Base-by-base conservation (phyloP, 371 early-diverging fungal genomes). In the Mortierella sp. region DNA sequence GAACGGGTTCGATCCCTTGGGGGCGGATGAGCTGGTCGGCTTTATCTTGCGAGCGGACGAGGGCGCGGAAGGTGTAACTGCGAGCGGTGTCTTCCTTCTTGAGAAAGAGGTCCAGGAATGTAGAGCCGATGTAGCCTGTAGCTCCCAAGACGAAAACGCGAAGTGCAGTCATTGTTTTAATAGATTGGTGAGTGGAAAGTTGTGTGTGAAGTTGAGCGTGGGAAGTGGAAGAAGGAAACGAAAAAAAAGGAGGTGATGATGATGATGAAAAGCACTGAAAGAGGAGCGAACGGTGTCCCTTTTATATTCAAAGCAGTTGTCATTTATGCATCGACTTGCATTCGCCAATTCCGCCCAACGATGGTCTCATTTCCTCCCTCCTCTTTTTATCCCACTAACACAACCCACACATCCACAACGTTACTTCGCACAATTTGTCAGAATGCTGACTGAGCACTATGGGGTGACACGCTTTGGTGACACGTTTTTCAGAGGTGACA, bases 51-150 rank as follows among this genome's bases (percentile, higher is more conserved):
- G 82, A 77, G 18, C 88, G 88, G 21, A 88, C 85, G 14, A 88
- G 81, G 21, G 83, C 85, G 46, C 81, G 83, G 65, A 84, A 48
- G 14, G 78, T 44, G 71, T 74, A 88, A 6, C 48, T 32, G 11
- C 71, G 70, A 35, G 55, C 51, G 32, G 75, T 54, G 10, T 16
- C 32, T 27, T 74, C 46, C 70, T 81, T 81, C 51, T 77, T 56
- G 63, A 83, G 76, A 35, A 84, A 79, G 44, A 76, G 79, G 46
- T 80, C 76, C 4, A 82, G 29, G n/a, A 74, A 24, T 24, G 84
- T 76, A 1, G 85, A 83, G 2, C 88, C 88, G 35, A 88, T 76
- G 76, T 83, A 88, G 8, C 88, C 88, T n/a, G 88, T 88, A 10
- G 74, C 77, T 4, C 88, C 88, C 32, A 80, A 71, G 55, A 85